Evolutionary conservation across 2,329 filamentous ascomycete genomes (phyloP).

Genomic region (Massarina eburnea): DNA sequence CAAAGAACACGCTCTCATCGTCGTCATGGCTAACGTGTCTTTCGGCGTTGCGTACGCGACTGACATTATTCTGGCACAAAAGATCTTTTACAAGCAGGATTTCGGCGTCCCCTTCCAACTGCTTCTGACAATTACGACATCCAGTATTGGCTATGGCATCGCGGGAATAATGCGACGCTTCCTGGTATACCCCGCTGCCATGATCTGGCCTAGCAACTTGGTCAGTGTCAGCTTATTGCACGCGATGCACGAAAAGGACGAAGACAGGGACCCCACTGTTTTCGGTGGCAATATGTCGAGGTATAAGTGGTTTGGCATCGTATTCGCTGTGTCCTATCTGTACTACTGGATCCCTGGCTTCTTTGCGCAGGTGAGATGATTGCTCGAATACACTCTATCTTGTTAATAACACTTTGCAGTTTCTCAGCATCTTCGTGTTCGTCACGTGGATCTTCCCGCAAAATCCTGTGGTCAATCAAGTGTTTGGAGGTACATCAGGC

Average conservation of each 20-base stretch:
- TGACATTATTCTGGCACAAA: slow-evolving; percentile 71
- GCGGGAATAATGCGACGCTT: slow-evolving; percentile 22
- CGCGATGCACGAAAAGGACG: slow-evolving; percentile 25
- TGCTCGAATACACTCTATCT: background rate
- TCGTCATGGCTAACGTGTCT: slow-evolving; percentile 65
- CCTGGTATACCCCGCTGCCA: slow-evolving; percentile 26
- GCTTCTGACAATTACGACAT: slow-evolving; percentile 18
- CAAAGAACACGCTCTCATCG: slow-evolving; percentile 64
- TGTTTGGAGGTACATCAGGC: slow-evolving; percentile 27
- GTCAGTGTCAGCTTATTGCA: slow-evolving; percentile 24
- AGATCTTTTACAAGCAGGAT: slow-evolving; percentile 71
- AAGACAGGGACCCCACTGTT: slow-evolving; percentile 18
- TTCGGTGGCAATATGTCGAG: slow-evolving; percentile 27
- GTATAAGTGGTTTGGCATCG: slow-evolving; percentile 25
- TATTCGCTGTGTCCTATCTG: slow-evolving; percentile 20
- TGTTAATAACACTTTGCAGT: slow-evolving; percentile 4
- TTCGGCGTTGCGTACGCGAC: slow-evolving; percentile 65
- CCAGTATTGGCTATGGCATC: slow-evolving; percentile 25
- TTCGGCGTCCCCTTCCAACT: slow-evolving; percentile 25
- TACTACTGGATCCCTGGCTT: slow-evolving; percentile 34
- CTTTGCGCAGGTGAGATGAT: slow-evolving; percentile 10
- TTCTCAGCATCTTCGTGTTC: slow-evolving; percentile 25
- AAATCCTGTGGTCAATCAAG: slow-evolving; percentile 28
- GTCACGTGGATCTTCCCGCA: slow-evolving; percentile 30
- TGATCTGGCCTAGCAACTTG: slow-evolving; percentile 28